Evolutionary conservation across 345 rosid species (phyloP), one percentile per base, ranked within the genome.

Genomic region (Citrus hindsii): DNA sequence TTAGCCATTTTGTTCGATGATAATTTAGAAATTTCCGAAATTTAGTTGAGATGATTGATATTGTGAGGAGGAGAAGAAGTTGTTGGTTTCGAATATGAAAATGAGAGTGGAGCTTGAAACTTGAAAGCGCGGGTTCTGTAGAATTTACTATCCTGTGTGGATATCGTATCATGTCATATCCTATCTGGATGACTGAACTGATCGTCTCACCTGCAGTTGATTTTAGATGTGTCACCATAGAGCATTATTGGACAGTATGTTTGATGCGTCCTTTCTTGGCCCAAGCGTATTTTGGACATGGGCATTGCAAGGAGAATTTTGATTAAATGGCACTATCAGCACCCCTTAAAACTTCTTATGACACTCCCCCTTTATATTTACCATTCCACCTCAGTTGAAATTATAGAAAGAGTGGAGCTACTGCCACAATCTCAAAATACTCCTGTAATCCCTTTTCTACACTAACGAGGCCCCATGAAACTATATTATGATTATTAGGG

Each of bases 1-100:
- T 56, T 35, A 67, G 84, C 80, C 93, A 72, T 72, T 10, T 72
- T 56, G 22, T 5, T 14, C 3, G 58, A 13, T 4, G 33, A 21
- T 6, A 32, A 64, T 30, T 64, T 2, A 5, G 67, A 3, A 30
- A 64, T 30, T 64, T 32, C 5, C 2, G 38, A 16, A 18, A 64
- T 32, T 64, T 0, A 5, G n/a, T 18, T 16, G 1, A 6, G 67
- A 30, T 16, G 38, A 30, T 30, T 7, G 68, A 6, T 30, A 1
- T 18, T 18, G 68, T 5, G 68, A 65, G n/a, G 68, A 32, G 19
- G 42, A 16, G 38, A 6, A 32, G 10, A 32, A 5, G 2, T 21
- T 9, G 18, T 12, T 13, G 51, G 51, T 46, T 46, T 13, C 5
- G 5, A 46, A 46, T 13, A 46, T 3, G 51, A 46, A 13, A 46